A percentile compares a stretch with the other conserved stretches of the same genome.
phyloP scores from a whole-genome alignment of 306 rosid species.

The Corylus avellana region DNA sequence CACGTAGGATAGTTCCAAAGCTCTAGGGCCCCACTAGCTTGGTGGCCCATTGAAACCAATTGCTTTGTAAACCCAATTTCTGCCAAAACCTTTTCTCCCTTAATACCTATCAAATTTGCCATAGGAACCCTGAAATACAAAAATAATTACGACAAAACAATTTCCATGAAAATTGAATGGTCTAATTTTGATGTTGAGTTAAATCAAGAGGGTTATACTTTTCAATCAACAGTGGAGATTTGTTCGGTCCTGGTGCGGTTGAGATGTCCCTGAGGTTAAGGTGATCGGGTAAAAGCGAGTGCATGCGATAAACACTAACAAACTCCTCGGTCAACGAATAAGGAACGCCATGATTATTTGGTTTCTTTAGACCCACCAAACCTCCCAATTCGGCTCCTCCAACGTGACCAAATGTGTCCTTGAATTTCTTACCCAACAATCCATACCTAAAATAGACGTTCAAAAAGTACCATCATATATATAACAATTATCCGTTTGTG shows the following conservation, averaged over 20 bases:
- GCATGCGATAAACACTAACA: conserved; percentile 58
- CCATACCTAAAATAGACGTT: conserved; percentile 53
- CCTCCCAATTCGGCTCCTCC: conserved; percentile 50
- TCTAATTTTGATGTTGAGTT: neutral
- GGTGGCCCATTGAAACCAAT: conserved; percentile 74
- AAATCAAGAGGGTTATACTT: conserved; percentile 29
- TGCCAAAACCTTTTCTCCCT: conserved; percentile 41
- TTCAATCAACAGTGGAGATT: conserved; percentile 47
- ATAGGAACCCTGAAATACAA: conserved; percentile 40
- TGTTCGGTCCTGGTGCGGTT: conserved; percentile 41
- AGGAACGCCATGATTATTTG: conserved; percentile 57
- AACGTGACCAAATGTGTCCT: conserved; percentile 66
- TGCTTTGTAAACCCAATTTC: conserved; percentile 46
- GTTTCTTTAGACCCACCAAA: conserved; percentile 47
- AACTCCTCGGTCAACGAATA: conserved; percentile 67
- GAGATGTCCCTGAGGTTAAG: conserved; percentile 42
- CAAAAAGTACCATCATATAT: neutral
- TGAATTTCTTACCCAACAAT: conserved; percentile 62
- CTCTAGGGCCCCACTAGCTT: conserved; percentile 59
- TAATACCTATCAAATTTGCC: conserved; percentile 41
- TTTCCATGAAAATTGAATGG: neutral
- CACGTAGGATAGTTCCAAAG: conserved; percentile 60
- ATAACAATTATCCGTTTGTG: no score
- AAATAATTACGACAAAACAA: neutral
- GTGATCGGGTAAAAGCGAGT: conserved; percentile 49